Evolutionary conservation across 2,329 filamentous ascomycete species (phyloP).

Genomic region (Beauveria caledonica): DNA sequence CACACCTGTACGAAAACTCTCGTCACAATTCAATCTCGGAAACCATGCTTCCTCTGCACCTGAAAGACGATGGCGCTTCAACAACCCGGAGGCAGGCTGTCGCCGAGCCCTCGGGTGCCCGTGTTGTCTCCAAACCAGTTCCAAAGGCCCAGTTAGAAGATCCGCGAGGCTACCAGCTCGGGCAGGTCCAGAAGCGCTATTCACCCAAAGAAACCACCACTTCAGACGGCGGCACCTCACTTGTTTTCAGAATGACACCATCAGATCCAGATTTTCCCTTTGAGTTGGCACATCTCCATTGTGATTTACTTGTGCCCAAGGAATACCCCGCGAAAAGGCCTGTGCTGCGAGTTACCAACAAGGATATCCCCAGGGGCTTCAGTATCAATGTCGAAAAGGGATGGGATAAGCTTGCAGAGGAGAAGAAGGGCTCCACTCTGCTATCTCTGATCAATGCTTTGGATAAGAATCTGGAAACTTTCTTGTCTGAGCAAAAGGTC

Average conservation of each 20-base stretch:
- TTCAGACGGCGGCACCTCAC: constrained; percentile 41
- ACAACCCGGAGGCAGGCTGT: constrained; percentile 38
- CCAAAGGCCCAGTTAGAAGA: constrained; percentile 56
- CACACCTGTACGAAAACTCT: not conserved
- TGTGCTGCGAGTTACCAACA: constrained; percentile 56
- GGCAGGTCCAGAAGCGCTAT: constrained; percentile 63
- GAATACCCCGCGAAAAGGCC: constrained; percentile 54
- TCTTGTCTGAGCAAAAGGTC: constrained; percentile 61
- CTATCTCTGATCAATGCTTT: constrained; percentile 60
- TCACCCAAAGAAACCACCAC: constrained; percentile 36
- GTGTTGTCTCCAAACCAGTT: constrained; percentile 56
- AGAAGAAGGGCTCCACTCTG: constrained; percentile 48
- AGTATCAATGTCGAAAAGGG: constrained; percentile 69
- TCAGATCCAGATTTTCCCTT: constrained; percentile 82
- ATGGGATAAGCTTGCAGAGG: constrained; percentile 56
- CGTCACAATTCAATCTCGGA: constrained; percentile 8
- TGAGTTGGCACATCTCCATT: constrained; percentile 61
- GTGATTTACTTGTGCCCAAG: constrained; percentile 55
- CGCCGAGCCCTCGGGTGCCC: constrained; percentile 33
- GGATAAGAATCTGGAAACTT: constrained; percentile 62
- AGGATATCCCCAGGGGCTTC: constrained; percentile 62
- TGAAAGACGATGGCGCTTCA: constrained; percentile 21
- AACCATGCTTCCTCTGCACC: constrained; percentile 32
- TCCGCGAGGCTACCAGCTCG: constrained; percentile 65
- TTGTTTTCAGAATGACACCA: constrained; percentile 59